Evolutionary conservation across 352 stramenopile genomes (phyloP).

Genomic region (Phytophthora brassicae): DNA sequence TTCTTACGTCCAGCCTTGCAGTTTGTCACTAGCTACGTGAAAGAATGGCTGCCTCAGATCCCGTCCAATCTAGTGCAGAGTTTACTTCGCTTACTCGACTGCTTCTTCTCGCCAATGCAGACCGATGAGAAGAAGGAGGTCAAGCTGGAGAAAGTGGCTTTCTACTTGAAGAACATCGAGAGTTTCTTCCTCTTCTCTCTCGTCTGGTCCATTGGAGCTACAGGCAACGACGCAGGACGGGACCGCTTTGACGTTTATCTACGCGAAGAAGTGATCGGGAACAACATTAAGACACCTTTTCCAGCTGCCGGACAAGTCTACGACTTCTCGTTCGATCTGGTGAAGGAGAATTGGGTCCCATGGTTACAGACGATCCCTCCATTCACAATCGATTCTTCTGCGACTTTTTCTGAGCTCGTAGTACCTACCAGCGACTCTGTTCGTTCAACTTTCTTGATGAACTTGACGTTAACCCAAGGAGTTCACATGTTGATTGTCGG

Average conservation of each 20-base stretch:
- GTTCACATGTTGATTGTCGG: slow-evolving; percentile 94
- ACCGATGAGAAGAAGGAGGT: slow-evolving; percentile 86
- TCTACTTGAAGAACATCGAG: slow-evolving; percentile 80
- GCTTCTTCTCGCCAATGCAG: slow-evolving; percentile 85
- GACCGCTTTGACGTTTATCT: slow-evolving; percentile 87
- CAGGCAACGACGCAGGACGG: slow-evolving; percentile 84
- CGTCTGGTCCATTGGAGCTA: slow-evolving; percentile 92
- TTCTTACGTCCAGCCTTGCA: slow-evolving; percentile 81
- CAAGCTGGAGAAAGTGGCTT: slow-evolving; percentile 65
- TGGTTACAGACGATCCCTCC: slow-evolving; percentile 92
- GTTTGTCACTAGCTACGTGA: slow-evolving; percentile 87
- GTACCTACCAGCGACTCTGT: slow-evolving; percentile 94
- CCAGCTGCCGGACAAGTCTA: slow-evolving; percentile 80
- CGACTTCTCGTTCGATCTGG: slow-evolving; percentile 90
- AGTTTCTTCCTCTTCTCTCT: slow-evolving; percentile 92
- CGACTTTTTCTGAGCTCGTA: slow-evolving; percentile 91
- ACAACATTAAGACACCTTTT: slow-evolving; percentile 56
- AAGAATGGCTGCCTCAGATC: slow-evolving; percentile 91
- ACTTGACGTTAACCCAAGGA: slow-evolving; percentile 74
- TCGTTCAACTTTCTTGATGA: slow-evolving; percentile 92
- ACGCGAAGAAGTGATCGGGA: slow-evolving; percentile 75
- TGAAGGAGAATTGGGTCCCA: slow-evolving; percentile 78
- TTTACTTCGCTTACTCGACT: slow-evolving; percentile 92
- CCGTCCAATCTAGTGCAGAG: slow-evolving; percentile 90
- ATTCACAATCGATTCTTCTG: slow-evolving; percentile 68